Evolutionary conservation across 2,329 filamentous ascomycete species (phyloP), one percentile per base, ranked within the genome.

Genomic region (Trichoderma aggressivum): DNA sequence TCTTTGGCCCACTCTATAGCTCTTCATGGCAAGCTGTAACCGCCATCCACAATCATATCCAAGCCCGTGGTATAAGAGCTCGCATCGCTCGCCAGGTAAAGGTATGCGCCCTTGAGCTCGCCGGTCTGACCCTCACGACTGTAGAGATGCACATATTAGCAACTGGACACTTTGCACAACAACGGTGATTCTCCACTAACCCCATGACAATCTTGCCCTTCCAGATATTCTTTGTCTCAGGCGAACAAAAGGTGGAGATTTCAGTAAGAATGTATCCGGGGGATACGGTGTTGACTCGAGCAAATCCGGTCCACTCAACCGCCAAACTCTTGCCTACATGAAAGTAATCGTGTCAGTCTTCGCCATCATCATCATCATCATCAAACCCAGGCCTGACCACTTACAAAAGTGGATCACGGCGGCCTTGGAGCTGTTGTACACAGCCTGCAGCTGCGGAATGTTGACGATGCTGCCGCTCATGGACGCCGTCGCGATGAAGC

Each of bases 401-500:
- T 77, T 82, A 86, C 87, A 89, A 70, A 87, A 81, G 75, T 89
- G 86, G 60, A 88, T 86, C 14, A 88, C 82, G 34, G 86, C 91
- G 1, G 90, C 89, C 82, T 93, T 94, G 74, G 89, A 89, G 21
- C 88, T 89, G 78, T 93, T 94, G 79, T 94, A 94, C 10, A 90
- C 88, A 7, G 90, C 85, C 82, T 94, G 92, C 75, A 90, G 78
- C 82, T 94, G 92, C 7, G 92, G 92, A 71, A 93, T 86, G 78
- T 94, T 94, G 79, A 90, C 91, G 75, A 94, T 91, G 78, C 92
- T 91, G 5, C 90, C 92, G 75, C 88, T 91, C 88, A 95, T 94
- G 71, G 89, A 92, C 1, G 92, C 90, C 7, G 93, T 95, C 30
- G 90, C 90, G 75, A 95, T 89, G 80, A 95, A 93, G 79, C 89